Percentiles rank a stretch among this genome's conserved stretches.
Conservation (phyloP, 306 rosid genomes). For the Trifolium repens region DNA sequence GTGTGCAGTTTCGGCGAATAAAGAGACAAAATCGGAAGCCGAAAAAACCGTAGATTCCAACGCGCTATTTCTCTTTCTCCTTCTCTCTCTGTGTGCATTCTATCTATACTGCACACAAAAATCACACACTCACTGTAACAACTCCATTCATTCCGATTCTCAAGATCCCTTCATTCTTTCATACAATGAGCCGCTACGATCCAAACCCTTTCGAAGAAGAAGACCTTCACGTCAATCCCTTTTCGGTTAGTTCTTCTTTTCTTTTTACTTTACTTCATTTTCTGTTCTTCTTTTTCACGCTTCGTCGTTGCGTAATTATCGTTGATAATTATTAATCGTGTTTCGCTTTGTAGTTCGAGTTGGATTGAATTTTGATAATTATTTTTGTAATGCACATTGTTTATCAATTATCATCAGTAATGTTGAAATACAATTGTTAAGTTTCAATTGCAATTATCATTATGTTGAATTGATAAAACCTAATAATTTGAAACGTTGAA, state of each 20-base stretch:
- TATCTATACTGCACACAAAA: not conserved
- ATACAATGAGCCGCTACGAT: conserved; percentile 68
- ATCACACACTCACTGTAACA: not conserved
- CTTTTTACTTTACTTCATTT: not conserved
- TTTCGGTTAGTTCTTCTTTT: conserved; percentile 54
- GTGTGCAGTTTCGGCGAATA: conserved; percentile 45
- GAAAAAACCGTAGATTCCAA: conserved; percentile 43
- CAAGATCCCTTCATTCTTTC: conserved; percentile 21
- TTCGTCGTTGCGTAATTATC: not conserved
- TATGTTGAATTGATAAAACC: conserved; percentile 1
- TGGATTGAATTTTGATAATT: not conserved
- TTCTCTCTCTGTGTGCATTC: not conserved
- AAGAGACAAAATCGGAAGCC: conserved; percentile 36
- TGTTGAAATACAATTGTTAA: not conserved
- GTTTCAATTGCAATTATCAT: not conserved
- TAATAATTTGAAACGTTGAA: not conserved
- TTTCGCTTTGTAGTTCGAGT: not conserved
- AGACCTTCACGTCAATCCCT: conserved; percentile 75
- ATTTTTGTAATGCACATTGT: not conserved
- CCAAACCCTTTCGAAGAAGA: conserved; percentile 75
- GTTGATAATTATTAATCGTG: not conserved
- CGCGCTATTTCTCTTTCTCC: not conserved
- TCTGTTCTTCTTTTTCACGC: not conserved
- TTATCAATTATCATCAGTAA: not conserved
- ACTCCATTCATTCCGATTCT: not conserved